These are phyloP conservation scores for Lycium barbarum DNA, from an alignment of 257 asterid species.

Conservation along the genomic window DNA sequence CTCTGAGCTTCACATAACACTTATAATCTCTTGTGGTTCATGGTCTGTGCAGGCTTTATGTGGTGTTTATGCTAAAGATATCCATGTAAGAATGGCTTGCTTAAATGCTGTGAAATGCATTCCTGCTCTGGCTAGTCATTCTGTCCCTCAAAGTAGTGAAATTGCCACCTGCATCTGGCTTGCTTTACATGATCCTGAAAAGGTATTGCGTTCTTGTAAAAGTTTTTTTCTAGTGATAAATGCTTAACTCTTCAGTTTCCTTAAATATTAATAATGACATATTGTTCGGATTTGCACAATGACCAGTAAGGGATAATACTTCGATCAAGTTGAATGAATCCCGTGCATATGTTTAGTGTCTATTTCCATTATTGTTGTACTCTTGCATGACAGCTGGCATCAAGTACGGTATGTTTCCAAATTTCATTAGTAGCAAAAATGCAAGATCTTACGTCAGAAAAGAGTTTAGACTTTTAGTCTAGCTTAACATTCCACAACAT, in stretches of 20 bases:
- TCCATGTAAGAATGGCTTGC: conserved; percentile 94
- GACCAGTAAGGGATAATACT: neutral
- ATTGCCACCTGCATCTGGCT: conserved; percentile 96
- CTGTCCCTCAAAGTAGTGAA: conserved; percentile 81
- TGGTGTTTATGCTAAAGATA: conserved; percentile 93
- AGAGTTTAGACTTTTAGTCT: neutral
- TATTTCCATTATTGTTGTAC: neutral
- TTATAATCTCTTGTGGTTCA: conserved; percentile 30
- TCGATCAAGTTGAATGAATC: neutral
- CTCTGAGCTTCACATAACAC: conserved; percentile 20
- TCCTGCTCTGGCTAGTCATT: conserved; percentile 87
- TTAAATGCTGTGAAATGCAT: conserved; percentile 94
- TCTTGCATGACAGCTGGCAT: neutral
- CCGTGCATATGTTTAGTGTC: neutral
- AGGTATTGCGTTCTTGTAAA: conserved; percentile 51
- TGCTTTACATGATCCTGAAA: conserved; percentile 92
- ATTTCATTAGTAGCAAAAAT: neutral
- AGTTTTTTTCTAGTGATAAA: neutral
- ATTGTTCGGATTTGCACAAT: conserved; percentile 21
- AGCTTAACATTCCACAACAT: conserved; percentile 5
- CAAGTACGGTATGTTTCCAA: neutral
- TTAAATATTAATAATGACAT: conserved; percentile 6
- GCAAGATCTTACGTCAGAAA: neutral
- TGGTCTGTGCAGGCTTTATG: conserved; percentile 68
- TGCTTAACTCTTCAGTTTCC: conserved; percentile 19